Evolutionary conservation across 1,284 basidiomycete species (phyloP).

Genomic region (Sphagnurus paluster): DNA sequence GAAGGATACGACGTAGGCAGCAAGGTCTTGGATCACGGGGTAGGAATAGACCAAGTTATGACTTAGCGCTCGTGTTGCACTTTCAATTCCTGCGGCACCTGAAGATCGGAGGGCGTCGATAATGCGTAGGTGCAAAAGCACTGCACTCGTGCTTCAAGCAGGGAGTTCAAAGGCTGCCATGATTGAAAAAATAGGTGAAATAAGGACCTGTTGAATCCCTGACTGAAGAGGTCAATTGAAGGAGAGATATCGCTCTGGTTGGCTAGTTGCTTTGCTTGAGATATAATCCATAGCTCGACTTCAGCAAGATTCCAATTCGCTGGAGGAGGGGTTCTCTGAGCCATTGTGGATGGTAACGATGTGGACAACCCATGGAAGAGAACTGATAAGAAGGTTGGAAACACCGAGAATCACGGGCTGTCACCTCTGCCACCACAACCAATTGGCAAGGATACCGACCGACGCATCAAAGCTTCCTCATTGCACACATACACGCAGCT

Average conservation of each 20-base stretch:
- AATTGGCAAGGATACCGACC: too few species aligned
- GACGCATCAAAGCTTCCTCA: too few species aligned
- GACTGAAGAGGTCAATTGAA: constrained; percentile 26
- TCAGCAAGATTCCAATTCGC: not conserved
- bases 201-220: constrained; percentile 32
- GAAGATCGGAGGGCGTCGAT: constrained; percentile 26
- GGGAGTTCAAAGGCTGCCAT: not conserved
- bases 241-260: constrained; percentile 7
- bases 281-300: constrained; percentile 24
- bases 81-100: not conserved
- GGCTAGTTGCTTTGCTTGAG: constrained; percentile 17
- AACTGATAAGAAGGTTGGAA: too few species aligned
- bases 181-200: not conserved
- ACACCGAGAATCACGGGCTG: too few species aligned
- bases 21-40: constrained; percentile 11
- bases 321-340: too few species aligned
- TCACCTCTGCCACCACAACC: too few species aligned
- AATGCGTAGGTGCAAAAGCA: constrained; percentile 35
- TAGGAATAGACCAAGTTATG: constrained; percentile 18
- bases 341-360: too few species aligned
- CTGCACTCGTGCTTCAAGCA: constrained; percentile 31
- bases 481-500: too few species aligned
- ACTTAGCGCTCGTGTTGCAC: not conserved
- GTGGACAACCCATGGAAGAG: too few species aligned
- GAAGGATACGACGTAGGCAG: constrained; percentile 1